Conservation (phyloP, 768 basidiomycete genomes). For the Russula sp. region DNA sequence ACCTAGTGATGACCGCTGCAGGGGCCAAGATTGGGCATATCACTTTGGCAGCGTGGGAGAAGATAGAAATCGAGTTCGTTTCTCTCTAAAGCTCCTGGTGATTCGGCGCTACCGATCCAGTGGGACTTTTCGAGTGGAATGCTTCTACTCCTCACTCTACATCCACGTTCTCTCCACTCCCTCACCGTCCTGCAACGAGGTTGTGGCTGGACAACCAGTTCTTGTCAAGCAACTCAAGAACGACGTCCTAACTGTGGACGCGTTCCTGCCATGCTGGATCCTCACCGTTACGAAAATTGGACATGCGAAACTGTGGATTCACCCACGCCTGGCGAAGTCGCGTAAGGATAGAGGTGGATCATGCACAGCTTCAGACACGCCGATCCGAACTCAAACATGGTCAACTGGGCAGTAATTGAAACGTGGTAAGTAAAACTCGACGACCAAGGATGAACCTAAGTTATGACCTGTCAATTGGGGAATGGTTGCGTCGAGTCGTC, state of each 20-base stretch:
- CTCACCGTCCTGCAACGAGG: slow-evolving; percentile 85
- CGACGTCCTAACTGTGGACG: slow-evolving; percentile 63
- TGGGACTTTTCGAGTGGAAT: no score
- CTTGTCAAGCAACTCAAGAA: slow-evolving; percentile 77
- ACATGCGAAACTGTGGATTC: slow-evolving; percentile 76
- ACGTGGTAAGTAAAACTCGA: not conserved
- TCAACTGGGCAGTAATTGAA: not conserved
- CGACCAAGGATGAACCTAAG: no score
- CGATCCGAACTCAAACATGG: slow-evolving; percentile 6
- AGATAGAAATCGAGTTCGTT: slow-evolving; percentile 97
- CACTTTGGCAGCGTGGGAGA: slow-evolving; percentile 95
- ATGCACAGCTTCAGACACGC: slow-evolving; percentile 4
- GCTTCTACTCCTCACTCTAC: slow-evolving; percentile 74
- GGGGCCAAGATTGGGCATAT: slow-evolving; percentile 66
- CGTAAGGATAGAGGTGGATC: slow-evolving; percentile 7
- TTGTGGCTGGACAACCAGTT: slow-evolving; percentile 86
- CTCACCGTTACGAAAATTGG: slow-evolving; percentile 75
- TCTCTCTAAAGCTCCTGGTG: no score
- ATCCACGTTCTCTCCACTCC: slow-evolving; percentile 63
- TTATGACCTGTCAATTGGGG: no score
- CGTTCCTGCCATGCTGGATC: slow-evolving; percentile 71
- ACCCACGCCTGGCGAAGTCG: slow-evolving; percentile 46
- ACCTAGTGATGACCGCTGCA: slow-evolving; percentile 48
- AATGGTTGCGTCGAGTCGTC: no score
- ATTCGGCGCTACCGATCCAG: slow-evolving; percentile 35